Base-by-base conservation (phyloP, 2,329 filamentous ascomycete species). In the Fusarium marasasianum region DNA sequence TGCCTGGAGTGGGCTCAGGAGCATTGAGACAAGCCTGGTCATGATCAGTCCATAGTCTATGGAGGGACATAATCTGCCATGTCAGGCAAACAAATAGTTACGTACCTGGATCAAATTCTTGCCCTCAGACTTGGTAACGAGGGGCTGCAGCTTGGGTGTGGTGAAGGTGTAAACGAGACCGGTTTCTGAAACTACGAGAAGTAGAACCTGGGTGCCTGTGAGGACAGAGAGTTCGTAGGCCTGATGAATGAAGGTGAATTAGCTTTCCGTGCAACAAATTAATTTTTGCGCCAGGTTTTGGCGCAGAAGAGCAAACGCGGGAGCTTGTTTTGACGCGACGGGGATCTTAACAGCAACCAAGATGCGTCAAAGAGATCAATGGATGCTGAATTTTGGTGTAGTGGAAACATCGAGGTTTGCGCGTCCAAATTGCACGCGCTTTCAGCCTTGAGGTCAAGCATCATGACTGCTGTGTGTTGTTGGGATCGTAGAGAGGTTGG, bases 21-120 rank as follows among this genome's bases (percentile, higher is more conserved):
- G 96, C 96, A 83, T 99, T 99, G 71, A 99, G 86, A 82, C 96
- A 99, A 58, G 96, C 95, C 96, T 98, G n/a, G 31, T 69, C 77
- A 58, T 74, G 63, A 56, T 69, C 38, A 74, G 70, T 40, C 22
- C 31, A 41, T 26, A 40, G 24, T n/a, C 47, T 26, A 14, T 45
- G 13, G 33, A 41, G 35, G 48, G 38, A 59, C 47, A 59, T 41
- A 22, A 31, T 22, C 11, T 26, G 14, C 24, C 33, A 43, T 47
- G 29, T 35, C 31, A 24, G 17, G 22, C 24, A 37, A 40, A 22
- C 41, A 37, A 24, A 40, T 22, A 45, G 43, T 63, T 54, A 50
- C 91, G 75, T 90, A 98, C 96, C 91, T 99, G 96, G 78, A 99
- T 98, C 76, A 99, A 87, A 83, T 99, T 99, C 90, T 99, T 99